Conservation (phyloP, 495 filamentous ascomycete genomes). For the Xylaria curta region DNA sequence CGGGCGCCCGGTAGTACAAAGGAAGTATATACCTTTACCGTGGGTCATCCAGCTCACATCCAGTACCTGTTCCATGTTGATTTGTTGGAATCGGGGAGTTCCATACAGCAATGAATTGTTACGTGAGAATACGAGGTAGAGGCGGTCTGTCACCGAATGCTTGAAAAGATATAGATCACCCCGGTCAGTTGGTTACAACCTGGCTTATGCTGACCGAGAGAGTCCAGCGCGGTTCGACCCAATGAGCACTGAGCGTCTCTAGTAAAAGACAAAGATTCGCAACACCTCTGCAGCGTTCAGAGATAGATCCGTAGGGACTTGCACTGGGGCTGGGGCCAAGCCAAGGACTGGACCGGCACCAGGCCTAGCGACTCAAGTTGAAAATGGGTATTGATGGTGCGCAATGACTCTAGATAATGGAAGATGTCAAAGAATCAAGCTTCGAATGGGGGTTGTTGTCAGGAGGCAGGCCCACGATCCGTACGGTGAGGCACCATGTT, state of each 20-base stretch:
- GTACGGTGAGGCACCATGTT: conserved; percentile 11
- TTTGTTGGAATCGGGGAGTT: background rate
- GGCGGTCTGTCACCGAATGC: background rate
- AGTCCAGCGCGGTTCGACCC: background rate
- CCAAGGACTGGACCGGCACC: background rate
- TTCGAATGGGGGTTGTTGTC: conserved; percentile 1
- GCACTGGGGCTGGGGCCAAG: background rate
- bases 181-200: background rate
- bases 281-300: background rate
- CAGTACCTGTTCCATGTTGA: conserved; percentile 67
- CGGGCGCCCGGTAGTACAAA: background rate
- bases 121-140: background rate
- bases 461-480: conserved; percentile 8
- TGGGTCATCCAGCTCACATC: conserved; percentile 73
- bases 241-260: background rate
- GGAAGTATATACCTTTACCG: conserved; percentile 52
- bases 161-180: background rate
- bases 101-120: background rate
- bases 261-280: background rate
- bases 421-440: background rate
- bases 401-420: background rate
- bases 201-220: background rate
- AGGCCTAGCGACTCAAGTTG: background rate
- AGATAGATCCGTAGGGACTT: background rate
- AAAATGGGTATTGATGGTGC: background rate